These are phyloP conservation scores for Saccharomycopsis capsularis DNA, from an alignment of 805 yeast genomes.

Conservation along the genomic window DNA sequence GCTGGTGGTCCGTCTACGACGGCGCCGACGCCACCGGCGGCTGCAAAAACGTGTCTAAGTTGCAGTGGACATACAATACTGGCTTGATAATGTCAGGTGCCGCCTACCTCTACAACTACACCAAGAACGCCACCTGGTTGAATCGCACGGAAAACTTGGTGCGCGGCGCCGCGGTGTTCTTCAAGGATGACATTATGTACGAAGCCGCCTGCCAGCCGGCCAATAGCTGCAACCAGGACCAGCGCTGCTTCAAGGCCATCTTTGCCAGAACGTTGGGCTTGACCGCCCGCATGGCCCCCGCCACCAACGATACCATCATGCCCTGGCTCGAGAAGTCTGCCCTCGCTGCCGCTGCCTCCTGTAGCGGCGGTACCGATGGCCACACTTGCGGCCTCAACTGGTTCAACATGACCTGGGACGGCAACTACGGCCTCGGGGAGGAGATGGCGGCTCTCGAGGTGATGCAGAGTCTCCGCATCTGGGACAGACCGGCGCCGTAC, in stretches of 20 bases:
- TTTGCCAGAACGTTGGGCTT: constrained; percentile 67
- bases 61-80: constrained; percentile 83
- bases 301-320: constrained; percentile 30
- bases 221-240: constrained; percentile 71
- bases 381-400: constrained; percentile 86
- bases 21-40: constrained; percentile 56
- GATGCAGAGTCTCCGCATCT: constrained; percentile 36
- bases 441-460: constrained; percentile 80
- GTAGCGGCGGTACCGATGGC: constrained; percentile 83
- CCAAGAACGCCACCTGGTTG: constrained; percentile 61
- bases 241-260: constrained; percentile 87
- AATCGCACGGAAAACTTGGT: constrained; percentile 50
- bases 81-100: constrained; percentile 74
- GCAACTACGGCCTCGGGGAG: constrained; percentile 77
- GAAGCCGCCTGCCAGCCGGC: constrained; percentile 79
- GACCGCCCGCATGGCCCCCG: constrained; percentile 67
- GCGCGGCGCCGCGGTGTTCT: constrained; percentile 50
- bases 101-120: constrained; percentile 72
- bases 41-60: constrained; percentile 52
- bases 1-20: constrained; percentile 51
- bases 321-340: constrained; percentile 43
- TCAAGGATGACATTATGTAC: constrained; percentile 51
- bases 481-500: constrained; percentile 46
- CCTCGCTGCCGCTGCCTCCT: constrained; percentile 68
- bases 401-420: constrained; percentile 65